Evolutionary conservation across 306 rosid species (phyloP).

Genomic region (Cyamopsis tetragonoloba): DNA sequence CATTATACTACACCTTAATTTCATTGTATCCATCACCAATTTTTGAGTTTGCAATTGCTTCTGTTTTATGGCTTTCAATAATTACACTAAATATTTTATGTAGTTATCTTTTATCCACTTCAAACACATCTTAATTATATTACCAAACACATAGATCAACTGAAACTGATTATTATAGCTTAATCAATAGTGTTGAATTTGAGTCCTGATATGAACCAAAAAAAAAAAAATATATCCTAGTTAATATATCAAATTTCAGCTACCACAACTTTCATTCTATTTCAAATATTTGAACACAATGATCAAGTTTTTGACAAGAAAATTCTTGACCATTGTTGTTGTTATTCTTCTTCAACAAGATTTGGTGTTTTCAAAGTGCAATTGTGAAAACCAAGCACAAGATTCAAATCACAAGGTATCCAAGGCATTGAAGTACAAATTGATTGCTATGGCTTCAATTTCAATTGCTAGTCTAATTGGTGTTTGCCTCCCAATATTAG

Average conservation of each 20-base stretch:
- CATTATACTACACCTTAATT: background rate
- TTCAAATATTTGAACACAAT: conserved; percentile 1
- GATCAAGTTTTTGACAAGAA: conserved; percentile 6
- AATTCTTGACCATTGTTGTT: conserved; percentile 7
- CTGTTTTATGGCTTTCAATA: background rate
- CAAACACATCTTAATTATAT: background rate
- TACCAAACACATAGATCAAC: too few species aligned
- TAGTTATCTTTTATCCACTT: background rate
- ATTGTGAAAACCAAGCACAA: conserved; percentile 6
- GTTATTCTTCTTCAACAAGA: conserved; percentile 26
- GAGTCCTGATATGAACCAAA: too few species aligned
- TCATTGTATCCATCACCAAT: conserved; percentile 2
- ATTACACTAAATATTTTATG: background rate
- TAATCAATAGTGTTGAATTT: too few species aligned
- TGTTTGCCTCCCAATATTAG: conserved; percentile 46
- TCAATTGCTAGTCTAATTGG: conserved; percentile 47
- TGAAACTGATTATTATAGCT: too few species aligned
- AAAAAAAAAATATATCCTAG: too few species aligned
- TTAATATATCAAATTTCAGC: too few species aligned
- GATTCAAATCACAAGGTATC: conserved; percentile 4
- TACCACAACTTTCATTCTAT: background rate
- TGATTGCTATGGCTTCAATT: conserved; percentile 41
- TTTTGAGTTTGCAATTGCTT: background rate
- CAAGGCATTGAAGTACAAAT: conserved; percentile 40
- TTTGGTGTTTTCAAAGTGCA: conserved; percentile 28